Evolutionary conservation across 805 yeast species (phyloP), one percentile per base, ranked within the genome.

Genomic region (Spathaspora girioi): DNA sequence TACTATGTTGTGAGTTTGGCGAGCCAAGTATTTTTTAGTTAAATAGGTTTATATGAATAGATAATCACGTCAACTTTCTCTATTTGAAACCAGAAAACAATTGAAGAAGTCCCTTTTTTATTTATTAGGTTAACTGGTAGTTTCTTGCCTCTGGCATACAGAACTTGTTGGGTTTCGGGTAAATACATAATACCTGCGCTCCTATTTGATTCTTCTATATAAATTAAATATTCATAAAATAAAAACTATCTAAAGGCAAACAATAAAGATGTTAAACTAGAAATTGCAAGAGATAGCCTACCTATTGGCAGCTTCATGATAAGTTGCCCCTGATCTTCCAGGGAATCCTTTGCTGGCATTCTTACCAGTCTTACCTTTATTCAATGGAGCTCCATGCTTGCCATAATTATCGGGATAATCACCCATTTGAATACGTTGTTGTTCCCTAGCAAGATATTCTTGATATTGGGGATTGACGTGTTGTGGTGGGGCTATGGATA

Each of bases 401-500:
- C 19, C 19, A n/a, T 19, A 18, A 3, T 43, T 29, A 7, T 46
- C 29, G 2, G 76, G 76, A 26, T 51, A 60, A 50, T 70, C 64
- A 1, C 76, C 77, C 12, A 61, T 57, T 5, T 63, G 58, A 17
- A 63, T 54, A 20, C 75, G 51, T 47, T 69, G 64, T 49, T 64
- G 64, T 38, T 73, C 76, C 15, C 65, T 55, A 42, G 58, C 55
- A 38, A 63, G 60, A 47, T 60, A 73, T 50, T 70, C 68, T 46
- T 58, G 68, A 52, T 70, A 73, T 3, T 70, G 67, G 0, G 77
- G 77, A 35, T 74, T 61, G 38, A 71, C 56, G 46, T 68, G 67
- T 42, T 63, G 62, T 15, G 73, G 72, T 27, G 69, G 67, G 3
- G 77, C 70, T 48, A 59, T 62, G 1, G 72, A 58, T 20, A 73